phyloP scores from a whole-genome alignment of 441 rosid species.

The Euphorbia celastroides region DNA sequence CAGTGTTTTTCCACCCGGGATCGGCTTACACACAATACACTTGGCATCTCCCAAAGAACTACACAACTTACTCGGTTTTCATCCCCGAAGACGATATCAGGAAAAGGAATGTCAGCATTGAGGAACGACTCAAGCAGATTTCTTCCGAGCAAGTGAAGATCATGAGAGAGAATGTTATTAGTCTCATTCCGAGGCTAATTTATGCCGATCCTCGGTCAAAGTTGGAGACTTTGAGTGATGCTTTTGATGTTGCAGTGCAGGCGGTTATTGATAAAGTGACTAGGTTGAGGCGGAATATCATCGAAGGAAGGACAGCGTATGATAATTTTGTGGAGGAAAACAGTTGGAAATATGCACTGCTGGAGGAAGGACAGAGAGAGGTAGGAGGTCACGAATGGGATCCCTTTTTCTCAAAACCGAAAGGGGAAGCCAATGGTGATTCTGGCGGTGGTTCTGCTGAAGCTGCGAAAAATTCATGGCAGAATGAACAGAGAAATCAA shows the following conservation, averaged over 20 bases:
- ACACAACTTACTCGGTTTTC: slow-evolving; percentile 72
- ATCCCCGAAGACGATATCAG: slow-evolving; percentile 80
- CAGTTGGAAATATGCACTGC: slow-evolving; percentile 85
- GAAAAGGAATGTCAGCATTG: slow-evolving; percentile 69
- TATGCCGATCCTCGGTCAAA: slow-evolving; percentile 81
- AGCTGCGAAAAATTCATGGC: slow-evolving; percentile 88
- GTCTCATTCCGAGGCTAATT: slow-evolving; percentile 63
- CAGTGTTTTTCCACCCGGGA: slow-evolving; percentile 91
- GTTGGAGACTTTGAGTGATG: slow-evolving; percentile 62
- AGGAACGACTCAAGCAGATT: slow-evolving; percentile 62
- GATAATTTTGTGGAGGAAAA: slow-evolving; percentile 92
- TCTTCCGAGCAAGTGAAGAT: slow-evolving; percentile 64
- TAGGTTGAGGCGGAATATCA: slow-evolving; percentile 68
- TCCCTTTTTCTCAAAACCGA: slow-evolving; percentile 96
- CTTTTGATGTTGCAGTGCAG: slow-evolving; percentile 80
- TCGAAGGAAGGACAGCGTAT: slow-evolving; percentile 68
- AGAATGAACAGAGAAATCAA: slow-evolving; percentile 75
- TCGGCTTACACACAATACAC: slow-evolving; percentile 89
- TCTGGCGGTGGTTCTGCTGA: slow-evolving; percentile 59
- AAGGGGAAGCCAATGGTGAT: slow-evolving; percentile 39
- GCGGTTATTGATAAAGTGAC: slow-evolving; percentile 81
- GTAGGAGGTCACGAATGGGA: slow-evolving; percentile 93
- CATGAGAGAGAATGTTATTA: slow-evolving; percentile 75
- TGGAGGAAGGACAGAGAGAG: slow-evolving; percentile 82
- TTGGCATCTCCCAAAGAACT: slow-evolving; percentile 92